Percentiles rank a stretch among this genome's conserved stretches.
Evolutionary conservation across 176 grass and related monocot genomes (phyloP).

Genomic region (Musa itinerans): DNA sequence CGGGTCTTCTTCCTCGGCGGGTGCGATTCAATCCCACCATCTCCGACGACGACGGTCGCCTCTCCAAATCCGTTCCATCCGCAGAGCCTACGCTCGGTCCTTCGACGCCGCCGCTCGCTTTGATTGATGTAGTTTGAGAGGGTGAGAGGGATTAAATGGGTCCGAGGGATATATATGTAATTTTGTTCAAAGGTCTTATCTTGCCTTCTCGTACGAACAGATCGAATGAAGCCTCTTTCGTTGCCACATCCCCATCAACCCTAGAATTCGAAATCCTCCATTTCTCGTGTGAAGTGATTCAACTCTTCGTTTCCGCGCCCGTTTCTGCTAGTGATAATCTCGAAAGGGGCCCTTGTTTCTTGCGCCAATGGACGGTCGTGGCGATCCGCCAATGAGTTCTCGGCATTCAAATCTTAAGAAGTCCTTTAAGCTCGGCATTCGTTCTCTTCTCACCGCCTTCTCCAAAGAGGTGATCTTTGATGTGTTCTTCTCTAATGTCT

Average conservation of each 20-base stretch:
- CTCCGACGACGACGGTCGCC: background rate
- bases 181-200: too few relatives aligned
- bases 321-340: background rate
- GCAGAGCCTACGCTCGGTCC: background rate
- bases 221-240: background rate
- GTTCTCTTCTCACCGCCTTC: slow-evolving; percentile 38
- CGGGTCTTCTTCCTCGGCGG: too few relatives aligned
- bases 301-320: background rate
- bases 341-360: background rate
- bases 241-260: background rate
- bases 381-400: slow-evolving; percentile 8
- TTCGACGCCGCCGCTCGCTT: too few relatives aligned
- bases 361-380: background rate
- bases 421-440: slow-evolving; percentile 34
- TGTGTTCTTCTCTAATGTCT: background rate
- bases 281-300: background rate
- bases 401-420: slow-evolving; percentile 30
- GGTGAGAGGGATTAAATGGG: too few relatives aligned
- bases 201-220: too few relatives aligned
- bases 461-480: slow-evolving; percentile 36
- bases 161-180: too few relatives aligned
- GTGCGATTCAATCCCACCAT: too few relatives aligned
- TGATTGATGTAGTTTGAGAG: too few relatives aligned
- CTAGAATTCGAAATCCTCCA: background rate
- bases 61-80: background rate